Evolutionary conservation across 2,329 filamentous ascomycete genomes (phyloP), one percentile per base, ranked within the genome.

Genomic region (Chaetomium sp.): DNA sequence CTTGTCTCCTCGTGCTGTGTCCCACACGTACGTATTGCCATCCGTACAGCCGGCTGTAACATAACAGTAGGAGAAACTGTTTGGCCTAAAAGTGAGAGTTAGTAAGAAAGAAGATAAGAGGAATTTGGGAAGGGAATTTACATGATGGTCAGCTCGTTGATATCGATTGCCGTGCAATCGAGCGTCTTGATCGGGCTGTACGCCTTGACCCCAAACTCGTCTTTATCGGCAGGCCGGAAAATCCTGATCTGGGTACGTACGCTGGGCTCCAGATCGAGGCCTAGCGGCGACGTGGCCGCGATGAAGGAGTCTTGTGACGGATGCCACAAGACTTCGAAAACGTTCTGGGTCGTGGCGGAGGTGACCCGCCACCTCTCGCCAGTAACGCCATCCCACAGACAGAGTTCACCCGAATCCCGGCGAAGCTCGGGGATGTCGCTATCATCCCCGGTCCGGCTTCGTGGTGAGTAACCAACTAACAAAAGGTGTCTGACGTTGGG

Each of bases 251-350:
- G 87, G 0, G 86, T 88, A 27, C 77, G 77, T 8, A 83, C 76
- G 5, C 77, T 70, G 25, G 79, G 74, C 31, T 83, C 79, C 4
- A 79, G 71, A 38, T 79, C 78, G n/a, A 77, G 73, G 13, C 80
- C 80, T 9, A 76, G 78, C 0, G 84, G 83, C 0, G 85, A 84
- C 0, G 85, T 88, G 1, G 85, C 86, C 4, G 81, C 85, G 5
- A 85, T 76, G 68, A 89, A 89, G 25, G 78, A 77, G 2, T 78
- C 75, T 54, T 83, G 76, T 0, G 72, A 78, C 0, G 87, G 86
- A 70, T 89, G 87, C 87, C 87, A 89, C 0, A 81, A 76, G 1
- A 88, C 83, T 70, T 89, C 87, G 53, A 89, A 89, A 1, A 88
- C 84, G 63, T 89, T 89, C 54, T 85, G 81, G 0, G 80, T 82